These are phyloP conservation scores for Guyanaporus albipodus DNA, from an alignment of 768 basidiomycete species.

Conservation along the genomic window DNA sequence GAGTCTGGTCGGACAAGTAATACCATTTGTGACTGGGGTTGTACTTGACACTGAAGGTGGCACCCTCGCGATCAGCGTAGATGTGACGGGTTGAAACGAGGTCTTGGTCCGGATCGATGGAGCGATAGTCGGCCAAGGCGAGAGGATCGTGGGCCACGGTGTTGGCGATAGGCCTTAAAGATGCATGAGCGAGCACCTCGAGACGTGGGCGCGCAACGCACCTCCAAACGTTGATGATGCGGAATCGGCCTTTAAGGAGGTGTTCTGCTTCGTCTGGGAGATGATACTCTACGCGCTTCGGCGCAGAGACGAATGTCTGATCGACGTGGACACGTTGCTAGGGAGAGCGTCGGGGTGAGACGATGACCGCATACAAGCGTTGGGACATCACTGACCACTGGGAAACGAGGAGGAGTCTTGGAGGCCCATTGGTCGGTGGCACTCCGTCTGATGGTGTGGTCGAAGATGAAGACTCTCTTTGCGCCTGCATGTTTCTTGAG, in stretches of 20 bases:
- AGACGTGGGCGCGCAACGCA: background rate
- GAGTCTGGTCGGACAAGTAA: conserved; percentile 37
- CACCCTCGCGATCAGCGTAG: conserved; percentile 33
- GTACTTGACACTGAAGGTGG: conserved; percentile 34
- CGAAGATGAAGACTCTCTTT: conserved; percentile 41
- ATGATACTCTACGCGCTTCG: conserved; percentile 37
- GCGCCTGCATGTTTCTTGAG: conserved; percentile 39
- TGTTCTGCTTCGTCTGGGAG: conserved; percentile 40
- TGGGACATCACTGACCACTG: conserved; percentile 29
- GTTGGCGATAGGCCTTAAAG: conserved; percentile 34
- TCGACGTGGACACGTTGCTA: conserved; percentile 44
- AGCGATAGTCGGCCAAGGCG: conserved; percentile 39
- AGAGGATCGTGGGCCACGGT: conserved; percentile 39
- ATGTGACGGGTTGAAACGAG: conserved; percentile 37
- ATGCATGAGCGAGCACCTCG: background rate
- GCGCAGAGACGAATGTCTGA: conserved; percentile 37
- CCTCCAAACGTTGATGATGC: conserved; percentile 48
- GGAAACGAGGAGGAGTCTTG: conserved; percentile 21
- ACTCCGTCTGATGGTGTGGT: conserved; percentile 41
- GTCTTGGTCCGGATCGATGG: conserved; percentile 33
- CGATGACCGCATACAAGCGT: background rate
- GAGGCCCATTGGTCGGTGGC: background rate
- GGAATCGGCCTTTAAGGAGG: conserved; percentile 38
- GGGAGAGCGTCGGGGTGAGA: background rate
- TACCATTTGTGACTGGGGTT: conserved; percentile 38